Percentiles rank a stretch among this genome's conserved stretches.
phyloP scores from a whole-genome alignment of 202 grass and related monocot genomes.

The Cymbopogon flexuosus region DNA sequence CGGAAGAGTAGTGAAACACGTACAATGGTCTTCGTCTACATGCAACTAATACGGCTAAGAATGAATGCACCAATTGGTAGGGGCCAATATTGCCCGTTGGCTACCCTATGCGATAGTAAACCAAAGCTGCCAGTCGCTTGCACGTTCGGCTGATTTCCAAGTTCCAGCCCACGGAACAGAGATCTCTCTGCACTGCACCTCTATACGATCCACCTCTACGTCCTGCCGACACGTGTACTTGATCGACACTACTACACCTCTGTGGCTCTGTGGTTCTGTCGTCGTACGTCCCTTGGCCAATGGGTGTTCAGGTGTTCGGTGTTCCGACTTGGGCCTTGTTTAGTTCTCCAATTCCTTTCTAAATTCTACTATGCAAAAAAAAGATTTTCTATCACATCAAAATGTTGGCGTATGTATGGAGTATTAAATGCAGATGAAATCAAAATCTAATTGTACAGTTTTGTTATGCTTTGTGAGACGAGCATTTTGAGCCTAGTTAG shows the following conservation, averaged over 20 bases:
- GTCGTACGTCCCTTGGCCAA: background rate
- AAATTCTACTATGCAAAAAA: too few species aligned
- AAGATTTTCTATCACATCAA: too few species aligned
- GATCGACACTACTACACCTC: too few species aligned
- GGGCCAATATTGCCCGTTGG: background rate
- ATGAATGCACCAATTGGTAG: background rate
- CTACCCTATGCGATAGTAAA: background rate
- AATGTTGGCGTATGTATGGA: too few species aligned
- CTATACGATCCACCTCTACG: background rate
- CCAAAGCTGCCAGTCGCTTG: background rate
- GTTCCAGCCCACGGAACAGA: background rate
- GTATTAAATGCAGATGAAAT: too few species aligned
- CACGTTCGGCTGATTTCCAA: background rate
- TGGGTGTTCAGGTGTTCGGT: background rate
- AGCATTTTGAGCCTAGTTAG: too few species aligned
- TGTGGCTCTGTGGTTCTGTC: background rate
- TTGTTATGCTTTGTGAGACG: too few species aligned
- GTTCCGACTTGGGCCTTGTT: background rate
- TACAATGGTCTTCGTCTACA: background rate
- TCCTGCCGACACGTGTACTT: background rate
- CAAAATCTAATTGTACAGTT: too few species aligned
- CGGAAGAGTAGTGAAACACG: background rate
- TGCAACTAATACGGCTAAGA: background rate
- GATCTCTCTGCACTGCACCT: background rate
- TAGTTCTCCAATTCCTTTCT: too few species aligned